Base-by-base conservation (phyloP, 768 basidiomycete genomes). In the Kwoniella sp. region DNA sequence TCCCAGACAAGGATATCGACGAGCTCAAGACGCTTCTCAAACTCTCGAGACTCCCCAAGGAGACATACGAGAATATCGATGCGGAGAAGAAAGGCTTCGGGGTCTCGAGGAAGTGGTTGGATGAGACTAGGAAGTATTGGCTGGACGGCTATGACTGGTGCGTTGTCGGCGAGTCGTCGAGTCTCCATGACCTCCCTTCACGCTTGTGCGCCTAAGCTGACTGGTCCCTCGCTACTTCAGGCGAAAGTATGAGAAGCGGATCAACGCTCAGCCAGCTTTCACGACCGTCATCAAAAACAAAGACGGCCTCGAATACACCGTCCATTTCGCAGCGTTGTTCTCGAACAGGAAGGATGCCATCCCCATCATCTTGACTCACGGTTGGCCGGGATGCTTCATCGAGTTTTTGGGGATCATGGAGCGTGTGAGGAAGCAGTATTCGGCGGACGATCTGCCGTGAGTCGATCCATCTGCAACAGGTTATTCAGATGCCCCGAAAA, bases 341-440 rank as follows among this genome's bases (percentile, higher is more conserved):
- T 63, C 61, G 12, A 52, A 61, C 22, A 58, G 25, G 47, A 63
- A 66, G 28, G 65, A 66, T 29, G 65, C 65, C 4, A 61, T 66
- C 20, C 65, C 65, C 7, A 66, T 66, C 37, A 57, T 66, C 15
- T 23, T 66, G 12, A 50, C 53, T 25, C 58, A 66, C 37, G 73
- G 73, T 22, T 75, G 73, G 73, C 73, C 73, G 4, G 71, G 69
- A 51, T 47, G 58, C 22, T 69, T 45, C 51, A 50, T 69, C 22
- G 68, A 69, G 54, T 69, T 69, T 47, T 41, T 69, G 41, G 53
- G 53, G 2, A 57, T 69, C 20, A 41, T 69, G 54, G 64, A 69
- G 37, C 28, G 26, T 23, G 37, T 66, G 4, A 30, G 55, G 29
- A 34, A 57, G 28, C 22, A 55, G 38, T 69, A 61, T 31, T 41